A percentile compares a stretch with the other conserved stretches of the same genome.
Conservation (phyloP, 257 asterid genomes). For the Plantago elongata region DNA sequence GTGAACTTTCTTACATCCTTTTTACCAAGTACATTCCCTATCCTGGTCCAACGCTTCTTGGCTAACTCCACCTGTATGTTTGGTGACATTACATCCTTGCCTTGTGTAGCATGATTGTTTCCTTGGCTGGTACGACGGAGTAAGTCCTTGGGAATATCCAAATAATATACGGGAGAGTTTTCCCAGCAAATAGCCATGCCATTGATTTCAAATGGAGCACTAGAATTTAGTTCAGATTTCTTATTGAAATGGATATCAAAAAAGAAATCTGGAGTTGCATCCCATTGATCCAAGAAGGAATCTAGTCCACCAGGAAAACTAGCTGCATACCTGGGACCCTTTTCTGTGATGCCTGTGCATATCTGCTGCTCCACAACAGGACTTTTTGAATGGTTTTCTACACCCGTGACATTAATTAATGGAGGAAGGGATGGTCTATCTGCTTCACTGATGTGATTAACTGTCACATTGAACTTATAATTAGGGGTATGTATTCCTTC, state of each 20-base stretch:
- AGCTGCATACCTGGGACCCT: conserved; percentile 67
- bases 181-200: conserved; percentile 95
- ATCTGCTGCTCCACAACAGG: conserved; percentile 31
- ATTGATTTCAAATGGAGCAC: conserved; percentile 72
- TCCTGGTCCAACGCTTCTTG: conserved; percentile 64
- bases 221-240: conserved; percentile 55
- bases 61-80: conserved; percentile 60
- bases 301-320: conserved; percentile 77
- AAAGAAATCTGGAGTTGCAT: conserved; percentile 54
- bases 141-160: conserved; percentile 81
- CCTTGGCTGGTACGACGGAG: conserved; percentile 35
- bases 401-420: conserved; percentile 24
- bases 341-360: conserved; percentile 27
- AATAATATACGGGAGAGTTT: conserved; percentile 77
- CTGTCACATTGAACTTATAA: conserved; percentile 23
- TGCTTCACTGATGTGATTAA: conserved; percentile 25
- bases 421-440: conserved; percentile 30
- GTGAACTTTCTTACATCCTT: conserved; percentile 57
- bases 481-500: conserved; percentile 33
- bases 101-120: conserved; percentile 30
- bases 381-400: conserved; percentile 22
- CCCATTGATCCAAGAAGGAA: conserved; percentile 74
- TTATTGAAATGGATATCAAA: conserved; percentile 77
- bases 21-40: conserved; percentile 63
- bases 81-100: conserved; percentile 39